Evolutionary conservation across 176 grass and related monocot genomes (phyloP).

Genomic region (Musa itinerans): DNA sequence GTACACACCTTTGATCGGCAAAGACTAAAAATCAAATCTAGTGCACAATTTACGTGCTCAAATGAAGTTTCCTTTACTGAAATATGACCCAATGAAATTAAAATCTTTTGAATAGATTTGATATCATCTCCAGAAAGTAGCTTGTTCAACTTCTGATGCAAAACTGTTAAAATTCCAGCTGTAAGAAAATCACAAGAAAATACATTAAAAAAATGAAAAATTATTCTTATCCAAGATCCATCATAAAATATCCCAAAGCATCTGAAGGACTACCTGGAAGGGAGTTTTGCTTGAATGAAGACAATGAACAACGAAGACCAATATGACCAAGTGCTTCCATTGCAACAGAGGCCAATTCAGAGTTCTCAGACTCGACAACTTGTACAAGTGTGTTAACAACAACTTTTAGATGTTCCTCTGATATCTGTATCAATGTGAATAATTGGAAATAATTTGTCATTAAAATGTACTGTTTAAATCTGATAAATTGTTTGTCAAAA

Average conservation of each 20-base stretch:
- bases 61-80: slow-evolving; percentile 86
- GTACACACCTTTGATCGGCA: slow-evolving; percentile 73
- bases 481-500: slow-evolving; percentile 1
- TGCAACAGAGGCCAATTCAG: slow-evolving; percentile 48
- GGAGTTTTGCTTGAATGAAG: slow-evolving; percentile 42
- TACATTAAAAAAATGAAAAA: slow-evolving; percentile 20
- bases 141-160: slow-evolving; percentile 55
- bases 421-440: slow-evolving; percentile 36
- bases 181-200: slow-evolving; percentile 25
- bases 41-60: slow-evolving; percentile 45
- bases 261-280: slow-evolving; percentile 41
- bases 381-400: slow-evolving; percentile 59
- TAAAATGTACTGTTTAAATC: not conserved
- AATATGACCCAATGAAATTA: slow-evolving; percentile 84
- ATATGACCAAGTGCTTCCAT: slow-evolving; percentile 98
- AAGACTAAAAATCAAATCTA: slow-evolving; percentile 84
- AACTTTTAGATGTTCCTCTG: slow-evolving; percentile 43
- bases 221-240: not conserved
- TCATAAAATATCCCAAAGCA: slow-evolving; percentile 3
- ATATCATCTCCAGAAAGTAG: slow-evolving; percentile 86
- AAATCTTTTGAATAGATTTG: slow-evolving; percentile 82
- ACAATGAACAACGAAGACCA: slow-evolving; percentile 47
- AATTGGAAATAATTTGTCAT: not conserved
- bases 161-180: slow-evolving; percentile 53
- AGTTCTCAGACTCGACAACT: slow-evolving; percentile 59